Conservation (phyloP, 1,284 basidiomycete species). For the Irpex rosettiformis region DNA sequence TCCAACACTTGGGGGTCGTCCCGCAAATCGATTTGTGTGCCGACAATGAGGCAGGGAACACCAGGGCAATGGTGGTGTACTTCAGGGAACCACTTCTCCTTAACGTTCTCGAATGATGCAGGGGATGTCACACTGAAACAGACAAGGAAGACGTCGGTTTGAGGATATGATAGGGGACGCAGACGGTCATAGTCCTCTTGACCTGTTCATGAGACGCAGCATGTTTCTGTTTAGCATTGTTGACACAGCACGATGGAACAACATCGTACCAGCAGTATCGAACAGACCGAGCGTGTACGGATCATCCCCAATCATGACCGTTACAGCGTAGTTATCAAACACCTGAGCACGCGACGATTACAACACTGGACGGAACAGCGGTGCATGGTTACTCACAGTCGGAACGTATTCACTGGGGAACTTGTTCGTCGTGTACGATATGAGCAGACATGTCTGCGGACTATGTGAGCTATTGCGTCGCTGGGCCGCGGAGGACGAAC, state of each 20-base stretch:
- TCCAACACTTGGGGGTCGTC: slow-evolving; percentile 93
- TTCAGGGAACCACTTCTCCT: slow-evolving; percentile 99
- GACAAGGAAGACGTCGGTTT: slow-evolving; percentile 99
- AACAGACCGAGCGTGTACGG: slow-evolving; percentile 98
- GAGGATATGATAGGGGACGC: slow-evolving; percentile 97
- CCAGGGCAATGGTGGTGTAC: slow-evolving; percentile 99
- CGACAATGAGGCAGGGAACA: slow-evolving; percentile 97
- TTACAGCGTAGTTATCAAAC: slow-evolving; percentile 98
- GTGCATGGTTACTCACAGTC: slow-evolving; percentile 64
- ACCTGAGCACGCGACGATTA: slow-evolving; percentile 52
- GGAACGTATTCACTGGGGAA: slow-evolving; percentile 99
- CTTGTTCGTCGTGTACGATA: slow-evolving; percentile 99
- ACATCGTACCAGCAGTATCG: slow-evolving; percentile 85
- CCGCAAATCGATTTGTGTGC: slow-evolving; percentile 97
- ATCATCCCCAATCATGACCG: slow-evolving; percentile 99
- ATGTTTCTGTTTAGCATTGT: slow-evolving; percentile 8
- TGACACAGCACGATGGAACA: slow-evolving; percentile 4
- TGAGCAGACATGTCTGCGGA: slow-evolving; percentile 90
- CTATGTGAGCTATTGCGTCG: slow-evolving; percentile 16
- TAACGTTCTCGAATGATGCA: slow-evolving; percentile 99
- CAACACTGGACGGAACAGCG: slow-evolving; percentile 18
- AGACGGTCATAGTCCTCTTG: slow-evolving; percentile 99
- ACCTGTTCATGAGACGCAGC: slow-evolving; percentile 46
- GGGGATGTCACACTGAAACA: slow-evolving; percentile 99
- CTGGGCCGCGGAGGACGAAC: slow-evolving; percentile 54